Conservation (phyloP, 73 alveolate genomes). For the Tetrahymena malaccensis region DNA sequence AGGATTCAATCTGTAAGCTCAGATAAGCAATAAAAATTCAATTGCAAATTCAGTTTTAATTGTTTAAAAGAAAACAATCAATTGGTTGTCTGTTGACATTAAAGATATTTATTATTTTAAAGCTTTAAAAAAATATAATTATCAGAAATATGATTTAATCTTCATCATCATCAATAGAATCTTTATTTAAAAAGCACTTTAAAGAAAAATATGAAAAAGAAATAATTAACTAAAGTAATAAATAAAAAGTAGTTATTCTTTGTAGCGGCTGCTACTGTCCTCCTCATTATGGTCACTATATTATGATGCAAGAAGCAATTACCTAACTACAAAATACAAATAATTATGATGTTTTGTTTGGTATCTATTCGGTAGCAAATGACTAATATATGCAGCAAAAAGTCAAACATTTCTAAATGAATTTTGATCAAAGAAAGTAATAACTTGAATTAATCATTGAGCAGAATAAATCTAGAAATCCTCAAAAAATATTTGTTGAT, state of each 20-base stretch:
- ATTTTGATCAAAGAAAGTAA: background rate
- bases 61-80: too few relatives aligned
- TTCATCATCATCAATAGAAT: background rate
- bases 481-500: background rate
- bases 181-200: background rate
- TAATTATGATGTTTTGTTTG: background rate
- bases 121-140: too few relatives aligned
- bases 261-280: background rate
- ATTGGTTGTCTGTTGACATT: too few relatives aligned
- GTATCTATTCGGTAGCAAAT: background rate
- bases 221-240: background rate
- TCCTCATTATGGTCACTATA: background rate
- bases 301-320: background rate
- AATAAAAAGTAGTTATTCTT: background rate
- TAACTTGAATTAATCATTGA: background rate
- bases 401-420: background rate
- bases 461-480: background rate
- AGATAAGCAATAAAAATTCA: too few relatives aligned
- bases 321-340: background rate
- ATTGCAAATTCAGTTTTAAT: too few relatives aligned
- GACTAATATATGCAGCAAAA: background rate
- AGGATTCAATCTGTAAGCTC: too few relatives aligned
- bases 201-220: background rate
- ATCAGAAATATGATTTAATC: too few relatives aligned
- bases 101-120: too few relatives aligned